Evolutionary conservation across 2,329 filamentous ascomycete species (phyloP).

Genomic region (Ustulina deusta): DNA sequence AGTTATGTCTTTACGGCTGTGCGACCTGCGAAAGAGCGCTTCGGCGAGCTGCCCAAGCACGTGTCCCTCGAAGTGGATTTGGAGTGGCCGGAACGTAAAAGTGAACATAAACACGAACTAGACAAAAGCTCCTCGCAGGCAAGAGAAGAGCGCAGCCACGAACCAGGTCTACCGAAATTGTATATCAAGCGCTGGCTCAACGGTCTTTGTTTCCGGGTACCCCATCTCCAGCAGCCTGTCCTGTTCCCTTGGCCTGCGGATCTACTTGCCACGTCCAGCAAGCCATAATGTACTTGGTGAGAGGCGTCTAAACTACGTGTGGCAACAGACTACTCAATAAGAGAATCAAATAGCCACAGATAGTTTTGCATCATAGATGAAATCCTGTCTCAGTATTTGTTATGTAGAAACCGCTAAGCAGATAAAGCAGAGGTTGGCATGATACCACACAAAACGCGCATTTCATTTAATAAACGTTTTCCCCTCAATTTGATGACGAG

Average conservation of each 20-base stretch:
- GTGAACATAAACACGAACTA: constrained; percentile 7
- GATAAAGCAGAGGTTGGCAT: neutral
- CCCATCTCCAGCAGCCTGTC: constrained; percentile 37
- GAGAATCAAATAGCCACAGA: neutral
- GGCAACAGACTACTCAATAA: neutral
- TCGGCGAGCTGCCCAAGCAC: constrained; percentile 42
- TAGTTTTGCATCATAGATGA: constrained; percentile 1
- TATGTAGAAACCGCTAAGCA: neutral
- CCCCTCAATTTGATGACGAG: neutral
- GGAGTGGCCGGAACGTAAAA: constrained; percentile 39
- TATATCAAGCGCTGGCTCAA: constrained; percentile 50
- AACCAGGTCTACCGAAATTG: constrained; percentile 39
- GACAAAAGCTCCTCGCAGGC: neutral
- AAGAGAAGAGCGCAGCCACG: neutral
- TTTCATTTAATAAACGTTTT: neutral
- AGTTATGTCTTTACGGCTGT: constrained; percentile 46
- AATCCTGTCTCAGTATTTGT: constrained; percentile 4
- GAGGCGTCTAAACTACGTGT: neutral
- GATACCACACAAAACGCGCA: neutral
- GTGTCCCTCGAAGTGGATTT: constrained; percentile 48
- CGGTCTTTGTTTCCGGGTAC: constrained; percentile 46
- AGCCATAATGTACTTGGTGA: constrained; percentile 10
- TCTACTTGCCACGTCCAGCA: constrained; percentile 35
- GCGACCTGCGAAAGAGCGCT: constrained; percentile 25
- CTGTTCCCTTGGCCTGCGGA: constrained; percentile 48